A percentile compares a stretch with the other conserved stretches of the same genome.
These are phyloP conservation scores for Ceratopteris richardii DNA, from an alignment of 75 land plant genomes.

Conservation along the genomic window DNA sequence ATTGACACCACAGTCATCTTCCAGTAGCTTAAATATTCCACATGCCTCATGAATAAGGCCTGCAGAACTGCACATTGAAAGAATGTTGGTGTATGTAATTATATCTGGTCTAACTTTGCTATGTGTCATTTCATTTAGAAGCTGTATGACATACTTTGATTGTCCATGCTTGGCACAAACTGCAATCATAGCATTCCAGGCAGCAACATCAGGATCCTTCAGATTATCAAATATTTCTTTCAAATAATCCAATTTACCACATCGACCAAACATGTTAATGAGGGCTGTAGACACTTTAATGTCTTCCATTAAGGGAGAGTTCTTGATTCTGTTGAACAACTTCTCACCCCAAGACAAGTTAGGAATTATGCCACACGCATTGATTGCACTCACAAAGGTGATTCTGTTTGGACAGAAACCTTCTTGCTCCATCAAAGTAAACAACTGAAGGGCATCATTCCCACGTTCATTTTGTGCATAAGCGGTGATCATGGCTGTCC, in stretches of 20 bases:
- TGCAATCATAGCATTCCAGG: conserved; percentile 7
- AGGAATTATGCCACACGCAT: conserved; percentile 11
- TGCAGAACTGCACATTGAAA: conserved; percentile 5
- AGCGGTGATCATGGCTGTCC: conserved; percentile 23
- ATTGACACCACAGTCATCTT: neutral
- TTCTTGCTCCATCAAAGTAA: conserved; percentile 18
- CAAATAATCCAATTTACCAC: conserved; percentile 21
- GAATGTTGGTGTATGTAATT: conserved; percentile 9
- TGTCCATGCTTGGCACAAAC: conserved; percentile 8
- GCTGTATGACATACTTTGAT: neutral
- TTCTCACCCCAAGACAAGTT: conserved; percentile 18
- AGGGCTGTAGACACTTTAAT: conserved; percentile 11
- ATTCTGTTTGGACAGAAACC: conserved; percentile 14
- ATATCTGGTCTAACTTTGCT: neutral
- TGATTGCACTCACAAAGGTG: conserved; percentile 19
- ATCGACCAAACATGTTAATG: conserved; percentile 29
- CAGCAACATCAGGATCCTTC: neutral
- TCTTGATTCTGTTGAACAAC: conserved; percentile 13
- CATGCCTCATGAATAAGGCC: conserved; percentile 8
- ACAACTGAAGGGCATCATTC: conserved; percentile 11
- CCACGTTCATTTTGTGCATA: conserved; percentile 19
- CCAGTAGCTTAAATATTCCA: neutral
- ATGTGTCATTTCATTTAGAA: conserved; percentile 1
- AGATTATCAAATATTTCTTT: conserved; percentile 14
- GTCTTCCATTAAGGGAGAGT: conserved; percentile 5